Percentiles rank a stretch among this genome's conserved stretches.
phyloP scores from a whole-genome alignment of 331 rosid genomes.

The Rhamnella rubrinervis region DNA sequence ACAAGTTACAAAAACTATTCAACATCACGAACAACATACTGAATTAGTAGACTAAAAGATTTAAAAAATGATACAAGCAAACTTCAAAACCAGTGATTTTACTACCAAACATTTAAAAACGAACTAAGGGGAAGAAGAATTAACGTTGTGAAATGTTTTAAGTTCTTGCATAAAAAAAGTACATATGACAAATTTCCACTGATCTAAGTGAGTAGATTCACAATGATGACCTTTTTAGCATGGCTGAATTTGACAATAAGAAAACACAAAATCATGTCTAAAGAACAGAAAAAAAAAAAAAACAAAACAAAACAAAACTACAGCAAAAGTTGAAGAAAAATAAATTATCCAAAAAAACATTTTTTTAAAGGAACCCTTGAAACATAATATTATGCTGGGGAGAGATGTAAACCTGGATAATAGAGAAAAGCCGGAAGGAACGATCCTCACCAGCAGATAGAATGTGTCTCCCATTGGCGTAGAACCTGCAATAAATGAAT shows the following conservation, averaged over 20 bases:
- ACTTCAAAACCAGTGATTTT: too few relatives aligned
- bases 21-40: too few relatives aligned
- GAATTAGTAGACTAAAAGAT: too few relatives aligned
- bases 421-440: slow-evolving; percentile 90
- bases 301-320: background rate
- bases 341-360: background rate
- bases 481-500: slow-evolving; percentile 60
- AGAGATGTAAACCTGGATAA: slow-evolving; percentile 68
- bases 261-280: background rate
- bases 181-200: too few relatives aligned
- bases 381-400: background rate
- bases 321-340: background rate
- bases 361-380: background rate
- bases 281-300: background rate
- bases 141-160: too few relatives aligned
- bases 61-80: too few relatives aligned
- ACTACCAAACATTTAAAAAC: too few relatives aligned
- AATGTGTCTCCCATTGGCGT: slow-evolving; percentile 93
- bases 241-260: background rate
- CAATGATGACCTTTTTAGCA: too few relatives aligned
- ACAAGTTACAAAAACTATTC: too few relatives aligned
- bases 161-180: too few relatives aligned
- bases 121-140: too few relatives aligned
- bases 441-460: slow-evolving; percentile 98
- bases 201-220: too few relatives aligned